A percentile compares a stretch with the other conserved stretches of the same genome.
Conservation (phyloP, 495 filamentous ascomycete species). For the Aspergillus sclerotioniger region DNA sequence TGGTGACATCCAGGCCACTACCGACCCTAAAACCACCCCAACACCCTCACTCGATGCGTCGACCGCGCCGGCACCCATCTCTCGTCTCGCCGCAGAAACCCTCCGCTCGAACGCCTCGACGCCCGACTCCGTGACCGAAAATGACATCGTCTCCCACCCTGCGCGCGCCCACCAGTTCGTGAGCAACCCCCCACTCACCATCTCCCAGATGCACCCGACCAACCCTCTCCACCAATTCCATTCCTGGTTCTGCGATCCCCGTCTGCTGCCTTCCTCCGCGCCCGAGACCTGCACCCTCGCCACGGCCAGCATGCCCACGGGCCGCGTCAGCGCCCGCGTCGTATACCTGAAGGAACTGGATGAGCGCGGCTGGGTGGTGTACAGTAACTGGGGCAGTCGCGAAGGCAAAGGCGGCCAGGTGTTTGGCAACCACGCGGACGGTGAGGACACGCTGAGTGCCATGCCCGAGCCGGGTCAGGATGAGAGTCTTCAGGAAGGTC, state of each 20-base stretch:
- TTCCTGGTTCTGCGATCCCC: constrained; percentile 75
- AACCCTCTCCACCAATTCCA: constrained; percentile 81
- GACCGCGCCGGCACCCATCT: constrained; percentile 32
- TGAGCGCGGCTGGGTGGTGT: constrained; percentile 79
- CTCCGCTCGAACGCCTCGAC: constrained; percentile 37
- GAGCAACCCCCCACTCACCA: constrained; percentile 43
- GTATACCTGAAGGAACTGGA: constrained; percentile 86
- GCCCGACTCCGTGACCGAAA: constrained; percentile 36
- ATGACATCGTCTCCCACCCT: constrained; percentile 36
- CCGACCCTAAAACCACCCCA: constrained; percentile 14
- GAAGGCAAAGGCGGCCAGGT: constrained; percentile 47
- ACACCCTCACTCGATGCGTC: constrained; percentile 33
- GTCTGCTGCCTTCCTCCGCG: constrained; percentile 58
- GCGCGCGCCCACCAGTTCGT: constrained; percentile 49
- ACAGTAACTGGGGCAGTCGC: constrained; percentile 81
- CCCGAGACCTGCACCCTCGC: constrained; percentile 74
- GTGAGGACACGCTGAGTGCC: constrained; percentile 13
- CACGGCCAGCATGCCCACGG: constrained; percentile 81
- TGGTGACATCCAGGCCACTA: constrained; percentile 36
- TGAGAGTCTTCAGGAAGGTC: constrained; percentile 12
- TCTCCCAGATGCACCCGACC: constrained; percentile 39
- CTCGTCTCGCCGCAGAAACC: constrained; percentile 23
- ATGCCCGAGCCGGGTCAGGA: constrained; percentile 31
- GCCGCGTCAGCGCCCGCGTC: constrained; percentile 76
- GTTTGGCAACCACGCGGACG: constrained; percentile 25